Conservation (phyloP, 106 monocot species). For the Dioscorea zingiberensis region DNA sequence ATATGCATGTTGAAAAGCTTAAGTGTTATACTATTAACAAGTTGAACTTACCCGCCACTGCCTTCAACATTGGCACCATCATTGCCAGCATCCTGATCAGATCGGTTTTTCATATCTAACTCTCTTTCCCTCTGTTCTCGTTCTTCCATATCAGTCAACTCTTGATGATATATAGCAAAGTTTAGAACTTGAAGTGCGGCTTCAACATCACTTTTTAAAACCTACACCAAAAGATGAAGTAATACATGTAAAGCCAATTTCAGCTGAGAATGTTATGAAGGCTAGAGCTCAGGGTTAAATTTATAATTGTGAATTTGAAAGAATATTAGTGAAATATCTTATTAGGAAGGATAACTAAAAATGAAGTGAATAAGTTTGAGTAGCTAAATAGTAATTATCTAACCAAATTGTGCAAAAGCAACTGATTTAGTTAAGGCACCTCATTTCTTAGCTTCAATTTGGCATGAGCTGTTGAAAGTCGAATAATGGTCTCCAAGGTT, state of each 20-base stretch:
- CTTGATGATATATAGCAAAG: slow-evolving; percentile 97
- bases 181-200: slow-evolving; percentile 85
- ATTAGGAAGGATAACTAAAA: too few species aligned
- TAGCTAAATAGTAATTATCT: too few species aligned
- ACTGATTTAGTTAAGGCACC: not conserved
- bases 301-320: too few species aligned
- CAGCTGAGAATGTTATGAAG: too few species aligned
- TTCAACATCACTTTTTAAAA: slow-evolving; percentile 72
- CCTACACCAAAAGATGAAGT: slow-evolving; percentile 25
- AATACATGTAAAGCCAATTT: too few species aligned
- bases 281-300: too few species aligned
- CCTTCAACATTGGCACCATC: slow-evolving; percentile 22
- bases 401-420: too few species aligned
- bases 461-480: slow-evolving; percentile 96
- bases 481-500: slow-evolving; percentile 96
- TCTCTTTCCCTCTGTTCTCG: slow-evolving; percentile 85
- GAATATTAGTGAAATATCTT: too few species aligned
- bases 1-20: not conserved
- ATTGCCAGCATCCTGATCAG: slow-evolving; percentile 51
- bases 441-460: slow-evolving; percentile 93
- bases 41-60: slow-evolving; percentile 30
- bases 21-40: not conserved
- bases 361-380: too few species aligned
- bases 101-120: slow-evolving; percentile 62
- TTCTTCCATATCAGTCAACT: slow-evolving; percentile 92